These are phyloP conservation scores for Fusarium begoniae DNA, from an alignment of 2,329 filamentous ascomycete species.

Conservation along the genomic window DNA sequence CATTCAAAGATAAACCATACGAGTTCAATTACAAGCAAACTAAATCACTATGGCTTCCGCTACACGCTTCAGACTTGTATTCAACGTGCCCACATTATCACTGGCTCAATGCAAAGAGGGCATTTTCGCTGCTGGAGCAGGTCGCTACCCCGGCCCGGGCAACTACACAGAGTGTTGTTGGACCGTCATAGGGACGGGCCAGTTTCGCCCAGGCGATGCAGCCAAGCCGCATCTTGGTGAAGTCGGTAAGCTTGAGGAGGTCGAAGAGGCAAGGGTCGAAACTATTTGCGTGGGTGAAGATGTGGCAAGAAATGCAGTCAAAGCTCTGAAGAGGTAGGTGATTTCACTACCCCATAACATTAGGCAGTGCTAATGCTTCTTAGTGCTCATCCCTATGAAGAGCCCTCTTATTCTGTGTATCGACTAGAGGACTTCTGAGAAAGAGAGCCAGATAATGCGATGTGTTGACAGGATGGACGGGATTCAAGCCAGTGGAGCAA, in stretches of 20 bases:
- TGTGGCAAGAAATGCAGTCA: not conserved
- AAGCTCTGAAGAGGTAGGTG: not conserved
- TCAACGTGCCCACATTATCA: not conserved
- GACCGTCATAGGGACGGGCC: not conserved
- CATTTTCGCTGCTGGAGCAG: not conserved
- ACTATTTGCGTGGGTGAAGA: not conserved
- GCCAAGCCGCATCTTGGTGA: rapidly evolving
- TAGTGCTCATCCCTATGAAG: not conserved
- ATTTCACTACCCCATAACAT: not conserved
- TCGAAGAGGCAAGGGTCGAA: not conserved
- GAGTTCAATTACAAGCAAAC: not conserved
- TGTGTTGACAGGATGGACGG: rapidly evolving
- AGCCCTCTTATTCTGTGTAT: not conserved
- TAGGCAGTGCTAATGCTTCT: not conserved
- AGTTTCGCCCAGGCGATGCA: not conserved
- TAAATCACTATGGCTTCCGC: rapidly evolving
- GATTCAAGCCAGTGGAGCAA: not conserved
- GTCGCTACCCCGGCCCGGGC: not conserved
- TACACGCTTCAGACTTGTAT: not conserved
- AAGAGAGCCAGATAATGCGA: not conserved
- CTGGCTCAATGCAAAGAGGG: not conserved
- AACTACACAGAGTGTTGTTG: not conserved
- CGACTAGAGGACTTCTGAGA: not conserved
- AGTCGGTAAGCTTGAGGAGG: not conserved
- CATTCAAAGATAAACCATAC: rapidly evolving